phyloP scores from a whole-genome alignment of 805 yeast species.

The Kuraishia piskuri region DNA sequence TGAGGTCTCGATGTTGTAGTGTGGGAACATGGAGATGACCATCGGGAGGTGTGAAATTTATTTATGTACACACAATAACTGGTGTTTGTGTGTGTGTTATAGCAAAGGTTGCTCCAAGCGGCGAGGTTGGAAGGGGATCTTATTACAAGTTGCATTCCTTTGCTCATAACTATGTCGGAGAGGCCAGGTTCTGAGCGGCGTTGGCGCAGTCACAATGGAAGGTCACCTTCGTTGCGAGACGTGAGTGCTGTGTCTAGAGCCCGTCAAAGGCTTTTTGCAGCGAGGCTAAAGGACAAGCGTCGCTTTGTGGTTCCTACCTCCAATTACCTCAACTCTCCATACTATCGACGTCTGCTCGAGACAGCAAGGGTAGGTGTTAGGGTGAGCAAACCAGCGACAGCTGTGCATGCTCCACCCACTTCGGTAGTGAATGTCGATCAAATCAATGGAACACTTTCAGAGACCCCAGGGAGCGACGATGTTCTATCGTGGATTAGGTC shows the following conservation, averaged over 20 bases:
- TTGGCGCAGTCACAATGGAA: not conserved
- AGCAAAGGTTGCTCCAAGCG: too few relatives aligned
- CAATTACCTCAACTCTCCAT: slow-evolving; percentile 4
- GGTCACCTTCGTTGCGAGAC: not conserved
- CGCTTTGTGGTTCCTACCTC: not conserved
- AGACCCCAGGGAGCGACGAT: slow-evolving; percentile 8
- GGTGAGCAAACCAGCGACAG: not conserved
- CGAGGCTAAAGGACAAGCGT: not conserved
- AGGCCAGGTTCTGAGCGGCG: not conserved
- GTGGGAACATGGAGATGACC: too few relatives aligned
- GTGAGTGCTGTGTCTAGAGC: not conserved
- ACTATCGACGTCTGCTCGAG: slow-evolving; percentile 4
- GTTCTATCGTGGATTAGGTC: slow-evolving; percentile 25
- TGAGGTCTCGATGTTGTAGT: too few relatives aligned
- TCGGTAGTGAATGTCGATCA: not conserved
- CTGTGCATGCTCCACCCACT: not conserved
- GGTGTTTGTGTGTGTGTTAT: too few relatives aligned
- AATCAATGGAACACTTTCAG: not conserved
- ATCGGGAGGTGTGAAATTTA: too few relatives aligned
- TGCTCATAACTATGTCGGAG: not conserved
- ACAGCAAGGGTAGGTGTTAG: not conserved
- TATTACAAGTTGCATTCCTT: not conserved
- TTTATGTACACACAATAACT: too few relatives aligned
- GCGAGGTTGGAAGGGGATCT: too few relatives aligned
- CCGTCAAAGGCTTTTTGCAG: not conserved